A percentile compares a stretch with the other conserved stretches of the same genome.
phyloP scores from a whole-genome alignment of 441 rosid genomes.

The Arabidopsis lyrata region DNA sequence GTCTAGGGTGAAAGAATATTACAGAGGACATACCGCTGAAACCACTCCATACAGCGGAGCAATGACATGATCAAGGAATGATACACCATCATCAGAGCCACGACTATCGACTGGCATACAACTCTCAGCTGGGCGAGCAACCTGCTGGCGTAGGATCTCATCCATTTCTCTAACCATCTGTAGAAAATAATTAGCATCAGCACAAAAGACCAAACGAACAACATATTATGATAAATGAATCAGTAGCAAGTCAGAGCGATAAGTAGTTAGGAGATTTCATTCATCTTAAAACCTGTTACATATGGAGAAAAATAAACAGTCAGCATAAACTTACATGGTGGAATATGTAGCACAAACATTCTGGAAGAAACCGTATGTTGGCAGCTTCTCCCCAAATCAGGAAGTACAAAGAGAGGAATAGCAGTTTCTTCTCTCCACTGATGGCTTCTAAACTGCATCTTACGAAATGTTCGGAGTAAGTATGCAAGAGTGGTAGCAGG shows the following conservation, averaged over 20 bases:
- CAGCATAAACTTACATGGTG: constrained; percentile 75
- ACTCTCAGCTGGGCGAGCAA: constrained; percentile 84
- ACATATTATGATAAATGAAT: neutral
- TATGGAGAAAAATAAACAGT: constrained; percentile 29
- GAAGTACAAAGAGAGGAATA: constrained; percentile 82
- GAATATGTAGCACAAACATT: constrained; percentile 98
- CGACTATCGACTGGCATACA: constrained; percentile 77
- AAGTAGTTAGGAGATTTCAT: constrained; percentile 17
- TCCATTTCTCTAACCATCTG: constrained; percentile 99
- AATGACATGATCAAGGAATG: constrained; percentile 87
- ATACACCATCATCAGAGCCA: constrained; percentile 60
- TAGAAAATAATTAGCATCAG: constrained; percentile 27
- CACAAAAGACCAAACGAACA: constrained; percentile 19
- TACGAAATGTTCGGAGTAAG: constrained; percentile 32
- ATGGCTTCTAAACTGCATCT: constrained; percentile 79
- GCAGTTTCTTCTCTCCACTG: constrained; percentile 85
- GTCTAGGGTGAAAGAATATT: constrained; percentile 22
- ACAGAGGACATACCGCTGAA: constrained; percentile 75
- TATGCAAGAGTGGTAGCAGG: constrained; percentile 29
- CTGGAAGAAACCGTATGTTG: constrained; percentile 95
- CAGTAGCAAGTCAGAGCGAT: constrained; percentile 19
- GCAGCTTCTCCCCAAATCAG: constrained; percentile 99
- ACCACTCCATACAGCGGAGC: constrained; percentile 82
- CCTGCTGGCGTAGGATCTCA: constrained; percentile 72
- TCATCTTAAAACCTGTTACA: constrained; percentile 17